Base-by-base conservation (phyloP, 371 early-diverging fungal species). In the Actinomortierella wolfii region DNA sequence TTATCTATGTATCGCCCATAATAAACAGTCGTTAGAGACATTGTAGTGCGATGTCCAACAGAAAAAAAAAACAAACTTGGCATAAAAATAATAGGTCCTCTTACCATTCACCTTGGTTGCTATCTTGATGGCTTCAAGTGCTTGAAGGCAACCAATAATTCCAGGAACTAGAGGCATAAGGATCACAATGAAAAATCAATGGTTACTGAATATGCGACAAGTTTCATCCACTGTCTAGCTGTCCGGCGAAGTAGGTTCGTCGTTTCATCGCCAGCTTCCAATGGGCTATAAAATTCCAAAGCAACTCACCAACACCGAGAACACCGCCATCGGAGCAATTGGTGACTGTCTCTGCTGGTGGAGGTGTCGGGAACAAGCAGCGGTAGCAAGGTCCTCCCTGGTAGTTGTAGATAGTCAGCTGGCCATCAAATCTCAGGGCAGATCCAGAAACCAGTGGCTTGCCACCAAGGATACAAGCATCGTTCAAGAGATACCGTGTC, bases 271-370 rank as follows among this genome's bases (percentile, higher is more conserved):
- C 34, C 34, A 4, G 7, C 34, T 34, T 34, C 34, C 34, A 34
- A n/a, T n/a, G n/a, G n/a, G n/a, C n/a, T n/a, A n/a, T n/a, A n/a
- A n/a, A n/a, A n/a, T n/a, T 13, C 20, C 44, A 44, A 6, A 44
- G 20, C 3, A 41, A 68, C 68, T 60, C 78, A 83, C 88, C 84
- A 17, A 92, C 92, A 40, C 99, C 99, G 43, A 99, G 78, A 8
- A 99, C 98, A n/a, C 99, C 99, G n/a, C 91, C 93, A 67, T 97
- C 97, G 14, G 90, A 85, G 78, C 99, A 99, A 73, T 88, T 94
- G 17, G 89, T 87, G 26, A 96, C 92, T 14, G 94, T 84, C 48
- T 91, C 94, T 1, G 94, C 80, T 6, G 96, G 93, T 8, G 97
- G 95, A 17, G 94, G 96, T 17, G 69, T 85, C 3, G 99, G 98